Evolutionary conservation across 352 stramenopile species (phyloP), one percentile per base, ranked within the genome.

Genomic region (Globisporangium acanthophoron): DNA sequence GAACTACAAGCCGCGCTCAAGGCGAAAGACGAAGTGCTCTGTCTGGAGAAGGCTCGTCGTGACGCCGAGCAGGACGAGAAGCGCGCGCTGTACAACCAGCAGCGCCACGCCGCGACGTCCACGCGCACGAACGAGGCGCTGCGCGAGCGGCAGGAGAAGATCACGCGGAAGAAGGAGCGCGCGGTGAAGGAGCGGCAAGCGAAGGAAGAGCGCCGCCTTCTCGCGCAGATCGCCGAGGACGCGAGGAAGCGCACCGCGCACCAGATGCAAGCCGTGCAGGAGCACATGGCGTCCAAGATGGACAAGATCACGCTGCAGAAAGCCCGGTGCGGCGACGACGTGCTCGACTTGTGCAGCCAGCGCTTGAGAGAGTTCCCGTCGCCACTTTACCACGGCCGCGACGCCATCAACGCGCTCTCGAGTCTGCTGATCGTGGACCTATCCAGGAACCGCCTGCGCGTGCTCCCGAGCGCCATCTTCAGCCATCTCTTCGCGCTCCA

Each of bases 361-460:
- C 37, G 43, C 2, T 40, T 92, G 3, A 70, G 69, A 11, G 69
- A 74, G 24, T 16, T 92, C 2, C 79, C 82, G 12, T 13, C 55
- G 0, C 46, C 69, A 12, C 55, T 85, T 33, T 88, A 73, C 43
- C 71, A 77, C 48, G 82, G 79, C 8, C 74, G 74, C 50, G 76
- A 87, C 29, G 69, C 74, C 0, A 61, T 90, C 11, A 64, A 65
- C 35, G 64, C 71, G 16, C 66, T 92, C 3, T 84, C 82, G 7
- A 85, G 73, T 58, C 56, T 92, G 27, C 50, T 92, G n/a, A 75
- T 89, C 24, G 44, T 92, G 15, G 80, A 86, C 54, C 48, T 92
- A 41, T 69, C 74, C 3, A 60, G 65, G n/a, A 92, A 92, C 48
- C 47, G 63, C 13, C 68, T 92, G 18, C 40, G 62, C 6, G 53